Conservation (phyloP, 2,329 filamentous ascomycete species). For the Phyllosticta capitalensis region DNA sequence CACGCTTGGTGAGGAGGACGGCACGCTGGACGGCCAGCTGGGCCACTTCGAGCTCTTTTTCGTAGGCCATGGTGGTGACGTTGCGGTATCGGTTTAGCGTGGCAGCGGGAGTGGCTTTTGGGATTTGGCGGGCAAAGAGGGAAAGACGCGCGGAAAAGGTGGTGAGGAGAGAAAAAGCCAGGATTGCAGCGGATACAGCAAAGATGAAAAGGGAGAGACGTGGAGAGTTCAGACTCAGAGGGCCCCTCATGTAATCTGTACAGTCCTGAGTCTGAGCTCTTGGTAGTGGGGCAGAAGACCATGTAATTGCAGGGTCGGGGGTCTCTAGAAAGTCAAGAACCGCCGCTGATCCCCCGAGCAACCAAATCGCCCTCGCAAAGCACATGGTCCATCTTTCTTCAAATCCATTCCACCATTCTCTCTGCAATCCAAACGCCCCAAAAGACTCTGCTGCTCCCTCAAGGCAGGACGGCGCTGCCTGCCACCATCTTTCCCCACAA, state of each 20-base stretch:
- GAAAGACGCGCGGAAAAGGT: slow-evolving; percentile 16
- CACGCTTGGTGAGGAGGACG: slow-evolving; percentile 62
- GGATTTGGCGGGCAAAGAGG: slow-evolving; percentile 11
- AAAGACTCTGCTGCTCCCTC: background rate
- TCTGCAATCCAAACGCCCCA: background rate
- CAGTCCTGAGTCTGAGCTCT: slow-evolving; percentile 1
- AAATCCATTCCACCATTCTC: background rate
- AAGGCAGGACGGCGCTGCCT: background rate
- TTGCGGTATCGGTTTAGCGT: slow-evolving; percentile 9
- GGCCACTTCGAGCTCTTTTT: slow-evolving; percentile 70
- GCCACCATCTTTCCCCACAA: background rate
- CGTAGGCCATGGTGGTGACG: slow-evolving; percentile 44
- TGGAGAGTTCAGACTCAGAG: slow-evolving; percentile 1
- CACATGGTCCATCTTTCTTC: background rate
- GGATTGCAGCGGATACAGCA: slow-evolving; percentile 21
- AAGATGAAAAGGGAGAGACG: slow-evolving; percentile 19
- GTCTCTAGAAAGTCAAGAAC: background rate
- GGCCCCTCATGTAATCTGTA: slow-evolving; percentile 9
- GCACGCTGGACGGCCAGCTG: slow-evolving; percentile 84
- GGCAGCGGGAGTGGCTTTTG: slow-evolving; percentile 12
- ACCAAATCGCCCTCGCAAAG: background rate
- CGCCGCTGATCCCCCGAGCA: slow-evolving; percentile 10
- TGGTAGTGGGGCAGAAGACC: slow-evolving; percentile 9
- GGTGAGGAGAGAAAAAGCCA: slow-evolving; percentile 16
- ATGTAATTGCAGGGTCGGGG: background rate